Evolutionary conservation across 2,329 filamentous ascomycete genomes (phyloP).

Genomic region (Ophiostoma quercus): DNA sequence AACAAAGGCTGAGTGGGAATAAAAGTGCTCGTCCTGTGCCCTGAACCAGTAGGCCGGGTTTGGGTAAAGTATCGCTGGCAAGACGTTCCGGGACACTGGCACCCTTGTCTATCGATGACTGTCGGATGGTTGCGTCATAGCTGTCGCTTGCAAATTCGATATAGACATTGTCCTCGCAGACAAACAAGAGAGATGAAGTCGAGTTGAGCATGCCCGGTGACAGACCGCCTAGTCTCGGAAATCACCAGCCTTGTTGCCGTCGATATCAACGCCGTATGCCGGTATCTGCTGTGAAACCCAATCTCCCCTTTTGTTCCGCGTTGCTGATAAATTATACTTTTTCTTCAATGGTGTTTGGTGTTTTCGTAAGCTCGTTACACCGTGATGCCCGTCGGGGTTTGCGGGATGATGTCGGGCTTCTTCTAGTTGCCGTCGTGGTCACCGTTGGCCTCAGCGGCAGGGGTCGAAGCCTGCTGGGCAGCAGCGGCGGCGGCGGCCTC

Average conservation of each 20-base stretch:
- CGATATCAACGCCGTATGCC: constrained; percentile 44
- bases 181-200: no score
- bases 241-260: no score
- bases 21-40: constrained; percentile 9
- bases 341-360: constrained; percentile 1
- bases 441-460: constrained; percentile 48
- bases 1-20: constrained; percentile 18
- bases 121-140: not conserved
- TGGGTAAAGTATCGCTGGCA: constrained; percentile 6
- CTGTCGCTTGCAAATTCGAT: constrained; percentile 15
- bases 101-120: constrained; percentile 13
- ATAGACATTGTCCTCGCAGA: no score
- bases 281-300: constrained; percentile 21
- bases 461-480: constrained; percentile 34
- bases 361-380: no score
- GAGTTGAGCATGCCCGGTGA: no score
- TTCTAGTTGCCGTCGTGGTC: constrained; percentile 51
- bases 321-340: not conserved
- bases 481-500: constrained; percentile 58
- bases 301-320: constrained; percentile 20
- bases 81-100: not conserved
- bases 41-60: not conserved
- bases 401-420: no score
- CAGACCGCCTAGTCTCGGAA: no score
- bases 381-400: no score